A percentile compares a stretch with the other conserved stretches of the same genome.
These are phyloP conservation scores for Phycomyces nitens DNA, from an alignment of 192 early-diverging fungal genomes.

Conservation along the genomic window DNA sequence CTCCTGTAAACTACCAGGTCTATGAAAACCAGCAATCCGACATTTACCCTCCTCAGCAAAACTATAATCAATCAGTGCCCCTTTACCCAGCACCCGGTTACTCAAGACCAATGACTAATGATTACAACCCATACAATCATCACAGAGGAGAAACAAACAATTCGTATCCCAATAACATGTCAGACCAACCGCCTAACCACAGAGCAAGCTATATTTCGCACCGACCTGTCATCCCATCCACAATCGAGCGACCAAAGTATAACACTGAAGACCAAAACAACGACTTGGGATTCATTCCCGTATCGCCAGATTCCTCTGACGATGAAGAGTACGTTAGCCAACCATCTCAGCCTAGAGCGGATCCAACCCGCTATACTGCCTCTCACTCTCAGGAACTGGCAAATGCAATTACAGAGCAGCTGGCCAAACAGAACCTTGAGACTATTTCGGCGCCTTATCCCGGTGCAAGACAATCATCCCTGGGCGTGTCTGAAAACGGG, in stretches of 20 bases:
- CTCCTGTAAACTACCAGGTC: too few relatives aligned
- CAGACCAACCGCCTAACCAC: background rate
- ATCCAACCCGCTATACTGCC: too few relatives aligned
- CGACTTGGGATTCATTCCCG: constrained; percentile 7
- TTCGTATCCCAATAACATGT: background rate
- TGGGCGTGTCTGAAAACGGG: too few relatives aligned
- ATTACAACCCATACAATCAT: background rate
- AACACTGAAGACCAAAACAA: background rate
- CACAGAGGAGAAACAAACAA: background rate
- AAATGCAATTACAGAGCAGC: background rate
- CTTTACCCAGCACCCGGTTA: background rate
- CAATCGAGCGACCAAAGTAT: constrained; percentile 5
- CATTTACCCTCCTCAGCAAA: too few relatives aligned
- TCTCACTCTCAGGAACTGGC: background rate
- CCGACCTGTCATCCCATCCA: background rate
- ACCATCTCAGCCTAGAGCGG: background rate
- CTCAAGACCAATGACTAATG: background rate
- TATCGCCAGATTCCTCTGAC: constrained; percentile 13
- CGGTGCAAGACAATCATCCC: too few relatives aligned
- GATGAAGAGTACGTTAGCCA: constrained; percentile 3
- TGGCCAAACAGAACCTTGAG: too few relatives aligned
- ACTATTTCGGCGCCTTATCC: too few relatives aligned
- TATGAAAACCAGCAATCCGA: too few relatives aligned
- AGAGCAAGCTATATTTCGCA: background rate
- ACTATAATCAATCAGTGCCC: background rate